Percentiles rank a stretch among this genome's conserved stretches.
These are phyloP conservation scores for Acanthamoeba healyi DNA, from an alignment of 208 protist genomes.

Conservation along the genomic window DNA sequence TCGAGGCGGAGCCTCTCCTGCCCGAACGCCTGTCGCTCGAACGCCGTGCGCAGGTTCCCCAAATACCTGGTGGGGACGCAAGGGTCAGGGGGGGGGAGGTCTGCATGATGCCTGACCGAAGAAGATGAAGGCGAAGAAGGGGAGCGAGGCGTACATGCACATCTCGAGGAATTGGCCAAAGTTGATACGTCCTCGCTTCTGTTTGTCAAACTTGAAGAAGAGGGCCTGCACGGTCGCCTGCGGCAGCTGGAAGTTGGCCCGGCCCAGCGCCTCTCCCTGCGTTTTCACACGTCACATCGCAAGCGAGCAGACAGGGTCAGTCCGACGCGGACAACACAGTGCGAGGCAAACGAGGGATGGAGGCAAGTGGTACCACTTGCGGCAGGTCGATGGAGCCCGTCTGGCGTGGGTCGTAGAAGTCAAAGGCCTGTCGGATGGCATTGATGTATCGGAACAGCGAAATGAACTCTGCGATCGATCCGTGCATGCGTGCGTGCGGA, in stretches of 20 bases:
- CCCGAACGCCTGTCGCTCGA: not conserved
- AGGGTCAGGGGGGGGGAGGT: too few species aligned
- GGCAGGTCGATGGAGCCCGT: not conserved
- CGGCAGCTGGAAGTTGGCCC: conserved; percentile 49
- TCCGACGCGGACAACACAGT: too few species aligned
- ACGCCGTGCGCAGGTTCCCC: not conserved
- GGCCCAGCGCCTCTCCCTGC: not conserved
- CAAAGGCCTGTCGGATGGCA: conserved; percentile 28
- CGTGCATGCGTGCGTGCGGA: not conserved
- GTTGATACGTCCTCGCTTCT: not conserved
- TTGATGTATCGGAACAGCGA: conserved; percentile 51
- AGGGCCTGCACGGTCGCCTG: conserved; percentile 5
- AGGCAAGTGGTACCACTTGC: not conserved
- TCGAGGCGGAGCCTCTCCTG: conserved; percentile 1
- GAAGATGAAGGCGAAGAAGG: too few species aligned
- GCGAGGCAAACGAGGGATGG: not conserved
- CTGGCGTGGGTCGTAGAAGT: not conserved
- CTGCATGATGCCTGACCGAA: too few species aligned
- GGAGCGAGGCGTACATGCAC: not conserved
- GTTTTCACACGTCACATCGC: too few species aligned
- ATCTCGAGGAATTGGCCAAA: conserved; percentile 50
- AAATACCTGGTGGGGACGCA: not conserved
- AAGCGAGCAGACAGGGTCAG: too few species aligned
- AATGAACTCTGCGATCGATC: conserved; percentile 3
- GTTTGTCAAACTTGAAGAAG: conserved; percentile 63